Conservation (phyloP, 176 grass and related monocot genomes). For the Otatea glauca region DNA sequence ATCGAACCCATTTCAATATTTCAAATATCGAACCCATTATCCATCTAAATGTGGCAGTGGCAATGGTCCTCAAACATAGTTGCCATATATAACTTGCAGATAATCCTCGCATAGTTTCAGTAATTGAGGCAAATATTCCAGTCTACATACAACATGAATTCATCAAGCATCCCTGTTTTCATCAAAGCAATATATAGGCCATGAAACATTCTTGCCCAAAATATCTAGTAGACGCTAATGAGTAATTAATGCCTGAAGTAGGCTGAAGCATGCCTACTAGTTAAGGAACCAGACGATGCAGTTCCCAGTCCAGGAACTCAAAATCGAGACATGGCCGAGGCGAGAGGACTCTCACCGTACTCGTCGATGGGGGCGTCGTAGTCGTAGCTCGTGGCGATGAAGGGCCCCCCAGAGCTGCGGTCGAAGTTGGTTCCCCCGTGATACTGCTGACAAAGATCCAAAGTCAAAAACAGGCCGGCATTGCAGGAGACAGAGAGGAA, state of each 20-base stretch:
- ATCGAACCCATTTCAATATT: not conserved
- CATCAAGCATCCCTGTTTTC: not conserved
- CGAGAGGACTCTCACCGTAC: conserved; percentile 64
- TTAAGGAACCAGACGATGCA: not conserved
- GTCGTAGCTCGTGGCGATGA: conserved; percentile 98
- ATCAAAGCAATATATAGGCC: not conserved
- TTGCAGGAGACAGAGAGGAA: too few species aligned
- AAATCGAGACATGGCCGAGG: not conserved
- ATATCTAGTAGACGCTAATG: not conserved
- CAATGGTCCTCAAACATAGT: not conserved
- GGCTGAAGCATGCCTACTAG: not conserved
- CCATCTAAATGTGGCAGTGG: not conserved
- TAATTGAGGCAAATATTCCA: not conserved
- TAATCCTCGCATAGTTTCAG: not conserved
- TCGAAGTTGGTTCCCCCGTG: conserved; percentile 94
- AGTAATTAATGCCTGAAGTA: not conserved
- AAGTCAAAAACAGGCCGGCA: not conserved
- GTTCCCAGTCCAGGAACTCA: not conserved
- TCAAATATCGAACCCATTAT: not conserved
- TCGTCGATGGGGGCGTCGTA: conserved; percentile 98
- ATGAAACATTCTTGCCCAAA: not conserved
- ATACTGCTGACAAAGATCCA: conserved; percentile 54
- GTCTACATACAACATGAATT: not conserved
- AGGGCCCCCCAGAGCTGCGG: conserved; percentile 77
- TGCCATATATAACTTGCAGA: not conserved